These are phyloP conservation scores for Fusarium poae DNA, from an alignment of 2,329 filamentous ascomycete genomes.

Conservation along the genomic window DNA sequence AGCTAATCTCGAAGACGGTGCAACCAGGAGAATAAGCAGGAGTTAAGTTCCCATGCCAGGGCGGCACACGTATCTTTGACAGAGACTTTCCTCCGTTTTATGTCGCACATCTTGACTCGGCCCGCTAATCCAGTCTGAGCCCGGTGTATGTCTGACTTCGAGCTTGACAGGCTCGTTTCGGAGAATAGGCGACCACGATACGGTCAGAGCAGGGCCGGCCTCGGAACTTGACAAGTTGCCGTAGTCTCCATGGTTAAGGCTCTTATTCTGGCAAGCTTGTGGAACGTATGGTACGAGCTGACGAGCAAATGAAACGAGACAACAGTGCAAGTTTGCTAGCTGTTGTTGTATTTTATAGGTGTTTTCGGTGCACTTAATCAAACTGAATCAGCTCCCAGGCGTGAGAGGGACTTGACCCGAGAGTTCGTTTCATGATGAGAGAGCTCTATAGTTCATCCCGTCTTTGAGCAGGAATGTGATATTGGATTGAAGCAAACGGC, in stretches of 20 bases:
- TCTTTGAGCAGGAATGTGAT: conserved; percentile 7
- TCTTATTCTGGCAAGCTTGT: conserved; percentile 39
- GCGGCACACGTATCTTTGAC: conserved; percentile 38
- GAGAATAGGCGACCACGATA: conserved; percentile 34
- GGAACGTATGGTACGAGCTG: conserved; percentile 31
- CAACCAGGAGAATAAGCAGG: conserved; percentile 40
- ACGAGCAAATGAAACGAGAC: conserved; percentile 24
- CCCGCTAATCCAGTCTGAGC: conserved; percentile 44
- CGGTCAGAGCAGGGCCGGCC: conserved; percentile 26
- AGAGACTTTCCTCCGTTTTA: conserved; percentile 21
- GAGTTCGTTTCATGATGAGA: conserved; percentile 17
- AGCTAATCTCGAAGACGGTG: conserved; percentile 50
- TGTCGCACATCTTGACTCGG: conserved; percentile 49
- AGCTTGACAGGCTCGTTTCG: conserved; percentile 46
- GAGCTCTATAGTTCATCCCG: conserved; percentile 16
- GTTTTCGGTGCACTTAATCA: conserved; percentile 15
- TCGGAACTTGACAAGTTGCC: conserved; percentile 31
- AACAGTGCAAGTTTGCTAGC: conserved; percentile 28
- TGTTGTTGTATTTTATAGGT: conserved; percentile 1
- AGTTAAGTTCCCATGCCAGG: conserved; percentile 30
- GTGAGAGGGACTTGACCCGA: conserved; percentile 8
- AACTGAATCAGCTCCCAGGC: conserved; percentile 4
- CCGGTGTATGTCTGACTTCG: conserved; percentile 49
- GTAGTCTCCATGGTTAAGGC: conserved; percentile 27
- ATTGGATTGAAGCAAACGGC: neutral